Evolutionary conservation across 2,329 filamentous ascomycete genomes (phyloP).

Genomic region (Alternaria conjuncta): DNA sequence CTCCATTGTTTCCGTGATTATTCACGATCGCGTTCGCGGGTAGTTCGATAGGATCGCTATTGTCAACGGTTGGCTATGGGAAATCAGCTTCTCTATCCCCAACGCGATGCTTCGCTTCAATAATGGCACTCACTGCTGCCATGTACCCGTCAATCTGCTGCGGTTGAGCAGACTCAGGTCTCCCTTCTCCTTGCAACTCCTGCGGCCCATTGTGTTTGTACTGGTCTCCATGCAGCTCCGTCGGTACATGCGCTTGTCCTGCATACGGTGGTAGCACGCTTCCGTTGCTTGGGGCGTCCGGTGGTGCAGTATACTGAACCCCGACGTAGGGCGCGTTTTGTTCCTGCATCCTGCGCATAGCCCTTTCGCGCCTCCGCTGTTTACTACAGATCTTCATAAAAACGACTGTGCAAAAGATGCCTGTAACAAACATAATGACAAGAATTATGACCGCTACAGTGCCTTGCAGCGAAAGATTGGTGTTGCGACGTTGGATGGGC

Average conservation of each 20-base stretch:
- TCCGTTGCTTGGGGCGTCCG: neutral
- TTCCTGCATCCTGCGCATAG: conserved; percentile 13
- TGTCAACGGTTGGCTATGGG: conserved; percentile 5
- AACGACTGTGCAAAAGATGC: conserved; percentile 7
- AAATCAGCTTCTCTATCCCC: neutral
- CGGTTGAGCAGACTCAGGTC: neutral
- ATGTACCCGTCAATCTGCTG: conserved; percentile 17
- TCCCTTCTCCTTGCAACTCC: conserved; percentile 14
- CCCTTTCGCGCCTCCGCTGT: conserved; percentile 12
- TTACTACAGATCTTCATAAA: conserved; percentile 14
- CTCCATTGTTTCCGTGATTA: neutral
- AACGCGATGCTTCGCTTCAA: too few relatives aligned
- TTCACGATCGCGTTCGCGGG: conserved; percentile 2
- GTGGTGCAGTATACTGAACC: neutral
- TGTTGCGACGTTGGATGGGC: conserved; percentile 11
- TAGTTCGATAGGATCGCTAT: conserved; percentile 15
- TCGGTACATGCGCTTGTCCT: neutral
- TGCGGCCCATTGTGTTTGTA: conserved; percentile 5
- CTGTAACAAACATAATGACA: neutral
- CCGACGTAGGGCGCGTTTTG: conserved; percentile 6
- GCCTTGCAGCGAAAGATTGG: neutral
- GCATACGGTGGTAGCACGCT: neutral
- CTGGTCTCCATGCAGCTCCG: neutral
- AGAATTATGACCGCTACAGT: conserved; percentile 4
- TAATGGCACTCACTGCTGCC: neutral